Percentiles rank a stretch among this genome's conserved stretches.
These are phyloP conservation scores for Chlamydomonas incerta DNA, from an alignment of 139 green algal genomes.

Conservation along the genomic window DNA sequence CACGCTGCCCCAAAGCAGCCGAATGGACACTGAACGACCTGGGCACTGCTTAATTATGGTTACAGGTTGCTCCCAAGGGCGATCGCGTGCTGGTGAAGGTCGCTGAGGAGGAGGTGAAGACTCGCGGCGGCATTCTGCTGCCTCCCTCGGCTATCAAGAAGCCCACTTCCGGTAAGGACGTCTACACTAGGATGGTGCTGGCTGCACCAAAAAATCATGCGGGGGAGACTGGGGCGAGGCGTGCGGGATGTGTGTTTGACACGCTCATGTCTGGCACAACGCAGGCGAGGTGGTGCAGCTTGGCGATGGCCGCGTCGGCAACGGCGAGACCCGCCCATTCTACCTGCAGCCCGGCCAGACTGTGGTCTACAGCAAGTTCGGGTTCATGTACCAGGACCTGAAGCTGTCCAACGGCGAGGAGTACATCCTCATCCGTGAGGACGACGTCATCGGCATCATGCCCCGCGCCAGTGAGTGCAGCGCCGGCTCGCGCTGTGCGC, in stretches of 20 bases:
- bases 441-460: constrained; percentile 94
- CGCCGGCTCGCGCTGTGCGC: no score
- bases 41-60: neutral
- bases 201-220: no score
- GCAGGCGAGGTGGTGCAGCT: constrained; percentile 69
- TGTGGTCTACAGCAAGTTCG: constrained; percentile 97
- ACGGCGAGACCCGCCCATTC: constrained; percentile 52
- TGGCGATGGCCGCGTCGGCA: constrained; percentile 58
- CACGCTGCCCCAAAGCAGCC: neutral
- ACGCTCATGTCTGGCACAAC: neutral
- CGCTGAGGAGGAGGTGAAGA: constrained; percentile 85
- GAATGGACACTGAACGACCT: no score
- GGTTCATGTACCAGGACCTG: constrained; percentile 92
- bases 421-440: constrained; percentile 90
- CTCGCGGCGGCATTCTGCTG: constrained; percentile 91
- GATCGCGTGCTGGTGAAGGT: constrained; percentile 93
- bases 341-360: constrained; percentile 64
- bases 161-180: constrained; percentile 81
- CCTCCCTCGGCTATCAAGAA: constrained; percentile 85
- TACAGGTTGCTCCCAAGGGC: constrained; percentile 84
- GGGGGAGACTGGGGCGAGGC: no score
- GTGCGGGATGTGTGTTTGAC: neutral
- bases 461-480: constrained; percentile 28
- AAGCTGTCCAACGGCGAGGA: constrained; percentile 70
- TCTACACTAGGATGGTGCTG: no score